Conservation (phyloP, 306 rosid species). For the Canavalia gladiata region DNA sequence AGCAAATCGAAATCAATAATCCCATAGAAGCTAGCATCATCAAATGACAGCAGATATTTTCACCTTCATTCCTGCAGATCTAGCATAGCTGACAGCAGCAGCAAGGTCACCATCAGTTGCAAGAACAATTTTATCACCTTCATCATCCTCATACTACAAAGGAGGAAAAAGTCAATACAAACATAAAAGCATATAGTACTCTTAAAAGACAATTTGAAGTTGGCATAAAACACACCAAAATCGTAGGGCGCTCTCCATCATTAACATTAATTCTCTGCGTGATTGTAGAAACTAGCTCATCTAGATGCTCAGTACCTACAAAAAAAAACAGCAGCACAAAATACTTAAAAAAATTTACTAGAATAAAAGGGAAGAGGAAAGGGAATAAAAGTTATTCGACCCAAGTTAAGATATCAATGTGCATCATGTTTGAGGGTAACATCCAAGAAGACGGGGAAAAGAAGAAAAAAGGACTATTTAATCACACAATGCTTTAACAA, state of each 20-base stretch:
- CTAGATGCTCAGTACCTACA: constrained; percentile 74
- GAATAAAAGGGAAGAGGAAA: constrained; percentile 21
- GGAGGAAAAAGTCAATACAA: constrained; percentile 34
- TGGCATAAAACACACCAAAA: constrained; percentile 67
- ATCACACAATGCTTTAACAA: constrained; percentile 31
- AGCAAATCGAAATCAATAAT: constrained; percentile 25
- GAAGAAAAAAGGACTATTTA: not conserved
- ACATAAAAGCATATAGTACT: not conserved
- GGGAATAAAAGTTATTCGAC: not conserved
- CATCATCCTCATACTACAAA: constrained; percentile 91
- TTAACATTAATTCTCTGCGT: constrained; percentile 69
- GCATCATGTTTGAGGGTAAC: constrained; percentile 13
- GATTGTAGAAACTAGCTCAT: constrained; percentile 74
- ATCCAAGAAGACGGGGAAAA: constrained; percentile 4
- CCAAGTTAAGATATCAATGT: constrained; percentile 28
- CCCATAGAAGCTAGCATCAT: not conserved
- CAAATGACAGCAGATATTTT: constrained; percentile 37
- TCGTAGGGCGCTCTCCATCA: constrained; percentile 61
- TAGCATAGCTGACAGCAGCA: constrained; percentile 80
- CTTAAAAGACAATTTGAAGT: constrained; percentile 35
- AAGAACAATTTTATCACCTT: constrained; percentile 88
- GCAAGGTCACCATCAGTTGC: constrained; percentile 77
- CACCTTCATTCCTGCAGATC: constrained; percentile 79
- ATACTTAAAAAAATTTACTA: constrained; percentile 7
- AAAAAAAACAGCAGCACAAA: constrained; percentile 31